Percentiles rank a stretch among this genome's conserved stretches.
Evolutionary conservation across 768 basidiomycete genomes (phyloP).

Genomic region (Strobilomyces confusus): DNA sequence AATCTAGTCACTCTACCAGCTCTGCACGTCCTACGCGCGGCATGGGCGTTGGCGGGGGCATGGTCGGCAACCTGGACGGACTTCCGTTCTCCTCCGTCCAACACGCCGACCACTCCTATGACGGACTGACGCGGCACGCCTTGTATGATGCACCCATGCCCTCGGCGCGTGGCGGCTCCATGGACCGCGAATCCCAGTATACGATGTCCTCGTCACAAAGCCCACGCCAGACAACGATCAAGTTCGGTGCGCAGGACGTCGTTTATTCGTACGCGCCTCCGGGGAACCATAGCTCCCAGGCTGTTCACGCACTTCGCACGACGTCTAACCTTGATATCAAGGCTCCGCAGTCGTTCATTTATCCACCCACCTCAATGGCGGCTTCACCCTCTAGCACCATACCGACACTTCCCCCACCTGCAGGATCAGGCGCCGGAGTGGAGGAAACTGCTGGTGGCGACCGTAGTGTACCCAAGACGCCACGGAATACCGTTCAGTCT

Average conservation of each 20-base stretch:
- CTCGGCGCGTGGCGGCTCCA: constrained; percentile 28
- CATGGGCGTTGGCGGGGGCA: constrained; percentile 24
- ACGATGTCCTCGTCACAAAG: constrained; percentile 28
- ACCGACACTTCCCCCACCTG: constrained; percentile 14
- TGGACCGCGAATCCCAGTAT: constrained; percentile 36
- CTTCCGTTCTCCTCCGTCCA: constrained; percentile 23
- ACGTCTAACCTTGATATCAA: constrained; percentile 14
- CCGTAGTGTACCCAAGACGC: constrained; percentile 2
- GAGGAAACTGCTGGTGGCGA: constrained; percentile 5
- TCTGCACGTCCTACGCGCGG: constrained; percentile 17
- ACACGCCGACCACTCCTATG: constrained; percentile 34
- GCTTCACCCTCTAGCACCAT: constrained; percentile 1
- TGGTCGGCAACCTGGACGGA: constrained; percentile 25
- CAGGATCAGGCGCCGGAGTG: not conserved
- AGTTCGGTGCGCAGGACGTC: constrained; percentile 70
- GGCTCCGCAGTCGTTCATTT: constrained; percentile 19
- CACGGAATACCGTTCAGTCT: constrained; percentile 28
- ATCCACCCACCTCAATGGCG: constrained; percentile 18
- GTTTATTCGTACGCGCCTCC: constrained; percentile 70
- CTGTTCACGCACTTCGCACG: constrained; percentile 36
- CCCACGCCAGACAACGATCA: constrained; percentile 55
- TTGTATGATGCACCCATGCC: constrained; percentile 89
- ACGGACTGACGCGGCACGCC: constrained; percentile 71
- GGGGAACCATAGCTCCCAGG: constrained; percentile 42
- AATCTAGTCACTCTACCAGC: constrained; percentile 36